Percentiles rank a stretch among this genome's conserved stretches.
Evolutionary conservation across 2,329 filamentous ascomycete genomes (phyloP).

Genomic region (Penicillium sp.): DNA sequence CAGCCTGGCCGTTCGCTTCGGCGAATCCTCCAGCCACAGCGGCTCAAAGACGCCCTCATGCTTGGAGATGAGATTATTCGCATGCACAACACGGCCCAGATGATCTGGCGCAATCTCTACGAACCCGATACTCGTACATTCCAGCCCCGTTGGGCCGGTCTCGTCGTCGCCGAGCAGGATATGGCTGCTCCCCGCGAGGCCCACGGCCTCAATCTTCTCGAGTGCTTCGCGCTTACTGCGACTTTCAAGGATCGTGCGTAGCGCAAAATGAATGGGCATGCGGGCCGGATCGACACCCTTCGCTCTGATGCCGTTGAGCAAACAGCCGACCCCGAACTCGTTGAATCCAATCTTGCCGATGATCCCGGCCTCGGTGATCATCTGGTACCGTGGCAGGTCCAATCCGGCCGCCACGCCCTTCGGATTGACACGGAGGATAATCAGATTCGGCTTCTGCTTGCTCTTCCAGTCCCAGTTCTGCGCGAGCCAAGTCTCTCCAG

Average conservation of each 20-base stretch:
- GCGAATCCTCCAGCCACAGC: slow-evolving; percentile 15
- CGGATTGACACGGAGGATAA: no score
- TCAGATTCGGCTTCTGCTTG: no score
- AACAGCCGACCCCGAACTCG: slow-evolving; percentile 57
- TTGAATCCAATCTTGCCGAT: slow-evolving; percentile 66
- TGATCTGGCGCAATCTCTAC: slow-evolving; percentile 2
- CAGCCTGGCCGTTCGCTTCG: slow-evolving; percentile 12
- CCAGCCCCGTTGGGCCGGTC: slow-evolving; percentile 52
- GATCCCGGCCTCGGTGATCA: slow-evolving; percentile 62
- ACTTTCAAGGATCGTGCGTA: slow-evolving; percentile 59
- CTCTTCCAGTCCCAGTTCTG: slow-evolving; percentile 59
- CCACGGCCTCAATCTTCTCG: slow-evolving; percentile 45
- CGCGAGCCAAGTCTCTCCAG: slow-evolving; percentile 46
- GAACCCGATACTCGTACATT: slow-evolving; percentile 39
- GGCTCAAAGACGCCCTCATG: slow-evolving; percentile 13
- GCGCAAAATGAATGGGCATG: slow-evolving; percentile 60
- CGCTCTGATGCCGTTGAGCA: slow-evolving; percentile 61
- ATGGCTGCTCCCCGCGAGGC: slow-evolving; percentile 59
- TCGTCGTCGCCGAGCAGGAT: slow-evolving; percentile 57
- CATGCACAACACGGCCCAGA: slow-evolving; percentile 5
- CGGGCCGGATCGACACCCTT: slow-evolving; percentile 53
- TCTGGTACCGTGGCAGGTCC: slow-evolving; percentile 54
- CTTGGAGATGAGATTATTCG: slow-evolving; percentile 15
- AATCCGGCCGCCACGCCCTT: neutral
- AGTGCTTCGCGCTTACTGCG: slow-evolving; percentile 52